Conservation (phyloP, 225 moss, liverwort and hornwort genomes). For the Antitrichia curtipendula region DNA sequence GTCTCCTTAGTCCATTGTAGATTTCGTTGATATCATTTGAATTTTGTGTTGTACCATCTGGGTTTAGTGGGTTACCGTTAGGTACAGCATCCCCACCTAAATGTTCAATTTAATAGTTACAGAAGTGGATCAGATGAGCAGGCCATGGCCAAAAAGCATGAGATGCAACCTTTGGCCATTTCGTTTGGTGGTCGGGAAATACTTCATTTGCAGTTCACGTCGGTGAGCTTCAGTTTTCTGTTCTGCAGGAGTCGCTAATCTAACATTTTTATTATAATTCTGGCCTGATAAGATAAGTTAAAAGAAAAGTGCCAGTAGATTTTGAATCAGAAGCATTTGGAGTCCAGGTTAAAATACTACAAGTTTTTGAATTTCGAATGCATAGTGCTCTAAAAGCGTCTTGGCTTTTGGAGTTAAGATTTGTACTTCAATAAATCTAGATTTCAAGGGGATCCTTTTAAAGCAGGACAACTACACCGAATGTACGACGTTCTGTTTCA, state of each 20-base stretch:
- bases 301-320: not conserved
- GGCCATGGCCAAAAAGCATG: not conserved
- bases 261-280: not conserved
- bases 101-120: not conserved
- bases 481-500: not conserved
- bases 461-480: not conserved
- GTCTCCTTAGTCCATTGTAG: not conserved
- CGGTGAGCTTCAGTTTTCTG: not conserved
- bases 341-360: not conserved
- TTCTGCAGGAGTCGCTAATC: too few species aligned
- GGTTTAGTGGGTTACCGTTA: not conserved
- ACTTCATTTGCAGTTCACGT: not conserved
- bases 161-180: not conserved
- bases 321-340: not conserved
- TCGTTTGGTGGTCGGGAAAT: not conserved
- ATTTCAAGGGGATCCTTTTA: not conserved
- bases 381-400: not conserved
- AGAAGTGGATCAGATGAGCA: not conserved
- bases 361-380: not conserved
- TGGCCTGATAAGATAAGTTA: not conserved
- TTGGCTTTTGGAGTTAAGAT: not conserved
- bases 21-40: not conserved
- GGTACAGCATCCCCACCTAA: not conserved
- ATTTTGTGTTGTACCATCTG: not conserved
- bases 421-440: not conserved